A percentile compares a stretch with the other conserved stretches of the same genome.
These are phyloP conservation scores for Diutina catenulata DNA, from an alignment of 1,139 yeast species.

Conservation along the genomic window DNA sequence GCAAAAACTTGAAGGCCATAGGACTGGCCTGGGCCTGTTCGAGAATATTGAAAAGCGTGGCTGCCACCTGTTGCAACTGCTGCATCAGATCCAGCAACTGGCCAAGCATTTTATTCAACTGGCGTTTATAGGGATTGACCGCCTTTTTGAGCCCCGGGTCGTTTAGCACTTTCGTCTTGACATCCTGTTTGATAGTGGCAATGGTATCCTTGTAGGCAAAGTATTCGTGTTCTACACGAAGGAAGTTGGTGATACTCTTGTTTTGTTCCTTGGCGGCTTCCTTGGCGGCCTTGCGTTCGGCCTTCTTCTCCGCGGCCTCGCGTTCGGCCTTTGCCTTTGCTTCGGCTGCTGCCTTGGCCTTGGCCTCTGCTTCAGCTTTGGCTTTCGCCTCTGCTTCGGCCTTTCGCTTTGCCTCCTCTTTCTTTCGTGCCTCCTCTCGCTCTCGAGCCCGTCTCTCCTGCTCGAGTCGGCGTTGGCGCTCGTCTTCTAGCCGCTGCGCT, in stretches of 20 bases:
- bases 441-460: slow-evolving; percentile 6
- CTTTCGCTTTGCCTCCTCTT: slow-evolving; percentile 10
- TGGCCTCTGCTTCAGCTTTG: slow-evolving; percentile 9
- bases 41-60: no score
- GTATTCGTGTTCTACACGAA: slow-evolving; percentile 34
- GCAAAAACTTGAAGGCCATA: slow-evolving; percentile 55
- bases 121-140: slow-evolving; percentile 42
- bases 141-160: slow-evolving; percentile 33
- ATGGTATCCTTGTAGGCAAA: slow-evolving; percentile 44
- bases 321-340: slow-evolving; percentile 8
- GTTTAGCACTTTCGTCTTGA: slow-evolving; percentile 36
- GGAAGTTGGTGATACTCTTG: slow-evolving; percentile 20
- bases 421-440: slow-evolving; percentile 10
- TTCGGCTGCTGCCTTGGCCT: slow-evolving; percentile 8
- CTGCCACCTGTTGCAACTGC: no score
- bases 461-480: slow-evolving; percentile 8
- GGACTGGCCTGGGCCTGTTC: slow-evolving; percentile 30
- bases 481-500: slow-evolving; percentile 7
- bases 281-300: slow-evolving; percentile 8
- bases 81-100: slow-evolving; percentile 64
- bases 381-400: slow-evolving; percentile 7
- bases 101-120: slow-evolving; percentile 81
- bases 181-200: slow-evolving; percentile 41
- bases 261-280: slow-evolving; percentile 8
- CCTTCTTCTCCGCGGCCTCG: slow-evolving; percentile 8